phyloP scores from a whole-genome alignment of 2,329 filamentous ascomycete genomes.

The Diaporthe aspalathi region DNA sequence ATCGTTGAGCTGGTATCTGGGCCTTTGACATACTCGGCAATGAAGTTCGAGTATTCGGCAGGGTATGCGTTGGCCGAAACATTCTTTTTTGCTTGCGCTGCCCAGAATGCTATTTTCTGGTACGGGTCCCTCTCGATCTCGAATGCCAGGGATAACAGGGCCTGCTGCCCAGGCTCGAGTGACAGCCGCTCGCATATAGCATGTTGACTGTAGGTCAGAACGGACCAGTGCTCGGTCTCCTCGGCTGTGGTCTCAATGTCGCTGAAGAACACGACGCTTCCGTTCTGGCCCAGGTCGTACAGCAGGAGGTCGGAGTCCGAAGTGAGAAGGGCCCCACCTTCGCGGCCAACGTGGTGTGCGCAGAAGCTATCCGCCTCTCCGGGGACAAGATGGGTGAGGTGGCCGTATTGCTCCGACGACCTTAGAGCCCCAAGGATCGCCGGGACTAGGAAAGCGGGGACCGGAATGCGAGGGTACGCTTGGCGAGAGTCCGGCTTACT shows the following conservation, averaged over 20 bases:
- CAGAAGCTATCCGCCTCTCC: constrained; percentile 90
- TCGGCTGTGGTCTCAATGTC: constrained; percentile 61
- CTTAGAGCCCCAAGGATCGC: constrained; percentile 78
- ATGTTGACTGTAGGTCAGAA: constrained; percentile 41
- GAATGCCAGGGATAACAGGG: constrained; percentile 47
- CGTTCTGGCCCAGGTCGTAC: constrained; percentile 72
- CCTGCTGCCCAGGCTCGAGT: constrained; percentile 41
- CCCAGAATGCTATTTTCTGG: constrained; percentile 41
- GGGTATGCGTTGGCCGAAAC: constrained; percentile 36
- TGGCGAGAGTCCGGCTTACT: constrained; percentile 1
- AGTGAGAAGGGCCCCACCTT: constrained; percentile 73
- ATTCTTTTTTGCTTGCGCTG: constrained; percentile 42
- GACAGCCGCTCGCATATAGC: constrained; percentile 44
- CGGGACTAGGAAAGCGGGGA: constrained; percentile 79
- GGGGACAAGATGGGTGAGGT: constrained; percentile 70
- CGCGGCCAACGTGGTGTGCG: constrained; percentile 69
- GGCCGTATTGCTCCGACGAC: constrained; percentile 54
- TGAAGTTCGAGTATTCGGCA: constrained; percentile 45
- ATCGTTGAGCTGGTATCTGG: background rate
- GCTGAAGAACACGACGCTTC: constrained; percentile 75
- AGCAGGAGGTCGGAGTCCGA: constrained; percentile 90
- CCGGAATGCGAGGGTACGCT: constrained; percentile 44
- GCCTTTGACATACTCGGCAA: constrained; percentile 39
- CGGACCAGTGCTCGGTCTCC: constrained; percentile 42
- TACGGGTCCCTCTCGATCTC: constrained; percentile 47